Conservation (phyloP, 805 yeast genomes). For the Wickerhamomyces bovis region DNA sequence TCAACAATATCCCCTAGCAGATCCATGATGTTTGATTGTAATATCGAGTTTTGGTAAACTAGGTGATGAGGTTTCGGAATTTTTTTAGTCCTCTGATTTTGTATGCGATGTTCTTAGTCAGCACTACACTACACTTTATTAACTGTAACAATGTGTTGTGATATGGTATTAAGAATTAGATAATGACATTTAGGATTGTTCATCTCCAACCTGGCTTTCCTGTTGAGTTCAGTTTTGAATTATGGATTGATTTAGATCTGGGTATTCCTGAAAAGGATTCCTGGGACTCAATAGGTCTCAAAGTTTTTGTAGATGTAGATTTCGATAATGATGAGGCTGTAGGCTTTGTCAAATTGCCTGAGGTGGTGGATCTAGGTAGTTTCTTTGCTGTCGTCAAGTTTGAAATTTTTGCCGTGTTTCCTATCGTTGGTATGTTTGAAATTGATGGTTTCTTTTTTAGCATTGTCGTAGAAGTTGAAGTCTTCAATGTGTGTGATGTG, state of each 20-base stretch:
- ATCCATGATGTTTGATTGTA: slow-evolving; percentile 52
- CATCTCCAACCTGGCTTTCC: slow-evolving; percentile 2
- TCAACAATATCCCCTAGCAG: slow-evolving; percentile 89
- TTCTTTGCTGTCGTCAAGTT: slow-evolving; percentile 10
- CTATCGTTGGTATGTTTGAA: slow-evolving; percentile 5
- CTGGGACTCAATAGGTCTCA: neutral
- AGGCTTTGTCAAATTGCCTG: slow-evolving; percentile 16
- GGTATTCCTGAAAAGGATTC: slow-evolving; percentile 2
- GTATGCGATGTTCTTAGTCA: neutral
- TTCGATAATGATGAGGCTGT: slow-evolving; percentile 19
- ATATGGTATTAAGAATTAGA: neutral
- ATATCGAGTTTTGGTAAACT: neutral
- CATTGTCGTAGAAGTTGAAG: slow-evolving; percentile 1
- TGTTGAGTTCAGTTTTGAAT: neutral
- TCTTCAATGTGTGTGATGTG: neutral
- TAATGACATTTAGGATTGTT: neutral
- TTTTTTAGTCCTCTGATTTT: neutral
- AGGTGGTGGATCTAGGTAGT: slow-evolving; percentile 16
- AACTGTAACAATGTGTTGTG: neutral
- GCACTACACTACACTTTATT: neutral
- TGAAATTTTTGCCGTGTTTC: slow-evolving; percentile 6
- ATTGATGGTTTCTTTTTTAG: slow-evolving; percentile 2
- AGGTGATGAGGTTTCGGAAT: neutral
- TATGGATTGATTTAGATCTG: slow-evolving; percentile 2
- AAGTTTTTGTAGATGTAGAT: slow-evolving; percentile 12